Base-by-base conservation (phyloP, 2,329 filamentous ascomycete genomes). In the Ophiostoma sp. region DNA sequence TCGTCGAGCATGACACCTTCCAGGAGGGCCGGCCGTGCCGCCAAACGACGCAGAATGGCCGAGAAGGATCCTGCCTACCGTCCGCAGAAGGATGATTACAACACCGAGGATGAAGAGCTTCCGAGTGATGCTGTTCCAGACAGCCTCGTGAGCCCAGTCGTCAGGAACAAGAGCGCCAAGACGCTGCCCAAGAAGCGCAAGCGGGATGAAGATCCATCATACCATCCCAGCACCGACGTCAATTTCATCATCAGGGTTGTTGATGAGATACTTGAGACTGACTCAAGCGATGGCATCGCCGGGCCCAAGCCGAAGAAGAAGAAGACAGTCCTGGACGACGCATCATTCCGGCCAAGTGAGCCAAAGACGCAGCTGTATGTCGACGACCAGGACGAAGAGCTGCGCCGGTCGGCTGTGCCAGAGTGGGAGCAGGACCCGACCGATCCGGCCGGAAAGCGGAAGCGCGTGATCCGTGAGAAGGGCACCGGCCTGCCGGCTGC, bases 401-500 rank as follows among this genome's bases (percentile, higher is more conserved):
- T 67, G 65, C 65, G 65, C 3, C 65, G 39, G 15, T 67, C 67
- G 27, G 67, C 67, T 13, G 67, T 44, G 7, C 67, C 67, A 10
- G 67, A 67, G 67, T 67, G 44, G 44, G 41, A 54, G 20, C 23
- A 17, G 44, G 67, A 57, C 67, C 67, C 67, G 44, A 54, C 41
- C 1, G 67, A 67, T 20, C 67, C 67, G 67, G 48, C 67, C 7
- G 67, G 67, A 1, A 67, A 67, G 44, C 67, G 67, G 41, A 67
- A 67, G 67, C 41, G 41, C 6, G 44, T 67, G 15, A 52, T 67
- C 31, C 67, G 67, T 4, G 67, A 67, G 66, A 54, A 52, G 67
- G 17, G 62, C 11, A 23, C 35, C 10, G 62, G n/a, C 8, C 6
- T 64, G 60, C 4, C 33, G 7, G 10, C 15, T 31, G 13, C 27